Percentiles rank a stretch among this genome's conserved stretches.
These are phyloP conservation scores for Raffaelea arxii DNA, from an alignment of 2,329 filamentous ascomycete species.

Conservation along the genomic window DNA sequence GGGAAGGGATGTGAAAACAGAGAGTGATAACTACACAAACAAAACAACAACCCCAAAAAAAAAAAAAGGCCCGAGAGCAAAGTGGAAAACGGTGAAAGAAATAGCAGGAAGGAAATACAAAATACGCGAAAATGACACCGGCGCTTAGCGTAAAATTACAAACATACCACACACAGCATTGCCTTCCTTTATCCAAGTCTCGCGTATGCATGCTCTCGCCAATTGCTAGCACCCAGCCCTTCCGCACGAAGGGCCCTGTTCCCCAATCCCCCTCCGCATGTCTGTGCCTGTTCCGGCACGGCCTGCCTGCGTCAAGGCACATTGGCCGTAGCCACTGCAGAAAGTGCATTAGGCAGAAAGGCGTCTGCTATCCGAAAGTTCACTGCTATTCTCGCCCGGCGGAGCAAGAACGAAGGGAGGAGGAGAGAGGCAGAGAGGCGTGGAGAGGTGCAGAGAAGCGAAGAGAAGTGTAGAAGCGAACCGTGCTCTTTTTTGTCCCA, in stretches of 20 bases:
- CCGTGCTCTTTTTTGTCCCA: not conserved
- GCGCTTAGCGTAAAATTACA: not conserved
- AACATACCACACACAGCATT: not conserved
- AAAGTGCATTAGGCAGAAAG: not conserved
- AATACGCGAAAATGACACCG: too few relatives aligned
- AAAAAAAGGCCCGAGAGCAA: not conserved
- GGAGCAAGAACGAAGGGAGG: not conserved
- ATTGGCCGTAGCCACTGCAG: too few relatives aligned
- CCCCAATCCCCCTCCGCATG: not conserved
- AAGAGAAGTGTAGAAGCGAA: not conserved
- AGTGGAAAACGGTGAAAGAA: not conserved
- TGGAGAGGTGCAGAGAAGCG: not conserved
- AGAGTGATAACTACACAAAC: not conserved
- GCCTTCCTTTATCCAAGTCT: slow-evolving; percentile 1
- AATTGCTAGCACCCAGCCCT: not conserved
- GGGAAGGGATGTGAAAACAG: not conserved
- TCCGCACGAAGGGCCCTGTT: not conserved
- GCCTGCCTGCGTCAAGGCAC: too few relatives aligned
- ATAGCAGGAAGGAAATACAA: too few relatives aligned
- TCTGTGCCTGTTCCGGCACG: too few relatives aligned
- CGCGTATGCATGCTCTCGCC: not conserved
- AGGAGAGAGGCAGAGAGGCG: not conserved
- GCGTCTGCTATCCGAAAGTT: too few relatives aligned
- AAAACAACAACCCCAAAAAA: not conserved
- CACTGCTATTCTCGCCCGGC: not conserved